Conservation (phyloP, 805 yeast genomes). For the Candida odintsovae region DNA sequence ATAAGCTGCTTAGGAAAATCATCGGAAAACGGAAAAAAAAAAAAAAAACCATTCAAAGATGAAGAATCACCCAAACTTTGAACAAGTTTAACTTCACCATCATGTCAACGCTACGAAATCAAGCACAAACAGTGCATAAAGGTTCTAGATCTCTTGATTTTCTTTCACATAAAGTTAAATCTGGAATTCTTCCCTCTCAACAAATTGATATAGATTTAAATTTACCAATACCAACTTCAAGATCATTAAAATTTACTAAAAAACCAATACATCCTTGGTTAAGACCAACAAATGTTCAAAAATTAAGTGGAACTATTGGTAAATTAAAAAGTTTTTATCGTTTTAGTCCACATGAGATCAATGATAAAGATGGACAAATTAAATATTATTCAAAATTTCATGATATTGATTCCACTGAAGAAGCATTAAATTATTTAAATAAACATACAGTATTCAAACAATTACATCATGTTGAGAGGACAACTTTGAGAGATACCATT, state of each 20-base stretch:
- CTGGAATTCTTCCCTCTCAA: neutral
- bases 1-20: too few relatives aligned
- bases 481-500: neutral
- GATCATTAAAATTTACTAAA: neutral
- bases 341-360: neutral
- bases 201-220: neutral
- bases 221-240: neutral
- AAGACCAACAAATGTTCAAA: neutral
- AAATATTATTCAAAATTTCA: neutral
- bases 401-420: neutral
- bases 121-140: slow-evolving; percentile 6
- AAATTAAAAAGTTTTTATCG: neutral
- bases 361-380: neutral
- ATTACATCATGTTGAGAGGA: neutral
- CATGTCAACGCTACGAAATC: neutral
- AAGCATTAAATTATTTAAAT: neutral
- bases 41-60: neutral
- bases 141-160: slow-evolving; percentile 10
- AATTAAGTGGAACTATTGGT: neutral
- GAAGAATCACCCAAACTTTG: too few relatives aligned
- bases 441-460: neutral
- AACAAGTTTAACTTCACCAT: too few relatives aligned
- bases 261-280: neutral
- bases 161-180: slow-evolving; percentile 4
- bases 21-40: neutral